Evolutionary conservation across 495 filamentous ascomycete genomes (phyloP).

Genomic region (Neurospora sp.): DNA sequence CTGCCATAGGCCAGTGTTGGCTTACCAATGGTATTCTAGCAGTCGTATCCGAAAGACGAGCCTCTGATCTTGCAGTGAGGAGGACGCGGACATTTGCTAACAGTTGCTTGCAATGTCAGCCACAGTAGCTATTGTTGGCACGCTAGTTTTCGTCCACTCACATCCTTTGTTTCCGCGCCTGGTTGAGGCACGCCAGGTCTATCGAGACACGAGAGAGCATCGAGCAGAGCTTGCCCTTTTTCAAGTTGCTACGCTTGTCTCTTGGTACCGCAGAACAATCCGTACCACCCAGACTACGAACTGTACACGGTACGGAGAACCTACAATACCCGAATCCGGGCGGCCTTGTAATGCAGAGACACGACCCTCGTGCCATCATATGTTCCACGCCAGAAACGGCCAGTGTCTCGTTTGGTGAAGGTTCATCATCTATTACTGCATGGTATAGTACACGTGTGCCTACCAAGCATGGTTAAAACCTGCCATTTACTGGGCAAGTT

Average conservation of each 20-base stretch:
- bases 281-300: background rate
- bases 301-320: background rate
- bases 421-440: background rate
- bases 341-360: background rate
- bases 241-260: constrained; percentile 10
- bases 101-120: background rate
- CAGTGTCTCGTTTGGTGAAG: background rate
- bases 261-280: background rate
- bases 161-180: background rate
- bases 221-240: background rate
- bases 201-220: background rate
- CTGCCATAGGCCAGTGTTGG: background rate
- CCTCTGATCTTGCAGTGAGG: background rate
- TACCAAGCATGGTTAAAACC: background rate
- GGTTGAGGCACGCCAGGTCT: background rate
- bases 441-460: background rate
- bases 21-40: background rate
- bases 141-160: background rate
- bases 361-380: background rate
- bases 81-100: background rate
- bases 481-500: background rate
- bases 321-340: background rate
- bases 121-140: background rate
- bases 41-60: background rate
- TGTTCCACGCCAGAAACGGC: background rate